Evolutionary conservation across 2,329 filamentous ascomycete genomes (phyloP).

Genomic region (Phaeosphaeria sp.): DNA sequence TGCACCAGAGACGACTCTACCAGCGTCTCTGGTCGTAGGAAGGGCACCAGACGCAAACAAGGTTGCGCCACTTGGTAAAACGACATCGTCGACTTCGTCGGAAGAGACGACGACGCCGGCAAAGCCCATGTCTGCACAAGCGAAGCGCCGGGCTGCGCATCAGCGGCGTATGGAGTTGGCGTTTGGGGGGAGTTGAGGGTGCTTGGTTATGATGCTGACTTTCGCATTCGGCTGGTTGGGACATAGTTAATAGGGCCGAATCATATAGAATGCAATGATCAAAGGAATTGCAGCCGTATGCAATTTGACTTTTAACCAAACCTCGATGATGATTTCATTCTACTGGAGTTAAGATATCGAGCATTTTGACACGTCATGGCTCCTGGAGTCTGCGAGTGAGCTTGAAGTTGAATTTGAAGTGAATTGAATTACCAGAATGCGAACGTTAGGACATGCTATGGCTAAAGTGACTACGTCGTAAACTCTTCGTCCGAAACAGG

Average conservation of each 20-base stretch:
- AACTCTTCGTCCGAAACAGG: background rate
- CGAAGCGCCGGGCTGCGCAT: conserved; percentile 35
- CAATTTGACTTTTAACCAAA: background rate
- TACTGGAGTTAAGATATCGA: no score
- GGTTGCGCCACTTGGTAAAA: no score
- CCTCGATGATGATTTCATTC: background rate
- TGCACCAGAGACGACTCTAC: background rate
- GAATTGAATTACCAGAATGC: background rate
- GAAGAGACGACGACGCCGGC: background rate
- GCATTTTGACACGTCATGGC: no score
- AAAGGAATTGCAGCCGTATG: no score
- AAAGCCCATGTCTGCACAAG: conserved; percentile 27
- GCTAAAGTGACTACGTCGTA: background rate
- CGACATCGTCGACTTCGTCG: no score
- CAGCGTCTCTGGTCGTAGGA: background rate
- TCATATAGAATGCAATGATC: no score
- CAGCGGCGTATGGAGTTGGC: conserved; percentile 34
- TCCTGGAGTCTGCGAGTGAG: no score
- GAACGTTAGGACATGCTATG: background rate
- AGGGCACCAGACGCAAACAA: background rate
- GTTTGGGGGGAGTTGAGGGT: conserved; percentile 13
- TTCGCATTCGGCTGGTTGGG: no score
- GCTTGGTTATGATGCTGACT: background rate
- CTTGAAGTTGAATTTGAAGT: background rate
- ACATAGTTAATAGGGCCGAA: no score